Evolutionary conservation across 345 rosid species (phyloP).

Genomic region (Eucalyptus pumila): DNA sequence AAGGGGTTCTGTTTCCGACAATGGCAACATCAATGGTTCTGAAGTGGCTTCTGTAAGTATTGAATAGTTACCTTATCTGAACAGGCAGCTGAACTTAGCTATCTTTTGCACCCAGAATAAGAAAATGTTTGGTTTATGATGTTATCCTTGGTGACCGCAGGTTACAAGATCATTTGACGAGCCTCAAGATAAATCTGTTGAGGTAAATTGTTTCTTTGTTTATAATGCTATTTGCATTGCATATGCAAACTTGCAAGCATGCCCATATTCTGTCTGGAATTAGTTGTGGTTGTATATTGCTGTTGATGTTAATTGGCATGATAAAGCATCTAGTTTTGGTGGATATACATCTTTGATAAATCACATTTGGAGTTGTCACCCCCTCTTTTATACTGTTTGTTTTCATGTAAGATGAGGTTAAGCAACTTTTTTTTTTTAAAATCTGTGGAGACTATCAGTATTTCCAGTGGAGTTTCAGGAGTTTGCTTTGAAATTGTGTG

Average conservation of each 20-base stretch:
- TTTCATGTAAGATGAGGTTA: not conserved
- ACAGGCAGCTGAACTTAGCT: not conserved
- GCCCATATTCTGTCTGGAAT: not conserved
- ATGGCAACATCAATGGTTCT: slow-evolving; percentile 33
- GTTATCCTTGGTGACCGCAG: slow-evolving; percentile 16
- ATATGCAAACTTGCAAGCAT: not conserved
- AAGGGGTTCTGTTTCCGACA: slow-evolving; percentile 51
- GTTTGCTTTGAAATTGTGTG: not conserved
- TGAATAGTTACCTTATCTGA: not conserved
- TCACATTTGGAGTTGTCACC: not conserved
- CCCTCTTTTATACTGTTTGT: not conserved
- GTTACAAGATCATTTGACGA: slow-evolving; percentile 27
- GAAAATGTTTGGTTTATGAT: not conserved
- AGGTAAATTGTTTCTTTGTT: slow-evolving; percentile 24
- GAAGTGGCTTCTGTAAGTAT: slow-evolving; percentile 17
- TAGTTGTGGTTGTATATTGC: not conserved
- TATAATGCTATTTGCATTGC: not conserved
- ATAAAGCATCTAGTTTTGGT: not conserved
- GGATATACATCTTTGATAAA: not conserved
- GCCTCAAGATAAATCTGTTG: slow-evolving; percentile 32
- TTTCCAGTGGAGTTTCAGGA: not conserved
- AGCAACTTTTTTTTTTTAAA: not conserved
- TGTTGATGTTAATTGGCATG: not conserved
- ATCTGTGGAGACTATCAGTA: not conserved
- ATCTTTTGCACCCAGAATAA: not conserved